A percentile compares a stretch with the other conserved stretches of the same genome.
Conservation (phyloP, 768 basidiomycete species). For the Termitomyces sp. region DNA sequence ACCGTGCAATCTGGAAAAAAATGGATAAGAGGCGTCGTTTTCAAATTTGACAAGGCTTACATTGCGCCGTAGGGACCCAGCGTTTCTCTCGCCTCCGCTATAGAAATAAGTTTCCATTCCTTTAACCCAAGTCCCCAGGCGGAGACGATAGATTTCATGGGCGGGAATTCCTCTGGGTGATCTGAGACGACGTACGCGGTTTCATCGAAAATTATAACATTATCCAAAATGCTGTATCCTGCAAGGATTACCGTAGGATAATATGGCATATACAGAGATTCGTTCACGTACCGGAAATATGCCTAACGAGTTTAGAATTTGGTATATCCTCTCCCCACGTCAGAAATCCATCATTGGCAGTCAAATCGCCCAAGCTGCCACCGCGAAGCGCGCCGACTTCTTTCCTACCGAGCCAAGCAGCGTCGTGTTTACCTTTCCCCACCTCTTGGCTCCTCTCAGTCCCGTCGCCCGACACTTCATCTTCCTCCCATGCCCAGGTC, state of each 20-base stretch:
- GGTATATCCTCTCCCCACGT: conserved; percentile 59
- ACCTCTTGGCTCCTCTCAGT: conserved; percentile 41
- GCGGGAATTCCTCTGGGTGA: conserved; percentile 56
- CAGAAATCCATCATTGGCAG: conserved; percentile 51
- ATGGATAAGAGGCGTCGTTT: background rate
- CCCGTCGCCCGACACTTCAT: conserved; percentile 55
- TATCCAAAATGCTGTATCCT: conserved; percentile 87
- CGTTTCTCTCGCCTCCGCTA: conserved; percentile 39
- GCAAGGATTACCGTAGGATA: background rate
- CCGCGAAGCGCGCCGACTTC: conserved; percentile 21
- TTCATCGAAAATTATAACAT: conserved; percentile 71
- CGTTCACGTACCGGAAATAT: conserved; percentile 54
- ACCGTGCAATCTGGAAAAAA: conserved; percentile 51
- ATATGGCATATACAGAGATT: background rate
- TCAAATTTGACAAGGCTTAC: conserved; percentile 28
- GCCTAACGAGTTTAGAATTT: conserved; percentile 51
- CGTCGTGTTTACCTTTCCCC: conserved; percentile 38
- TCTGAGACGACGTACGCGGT: conserved; percentile 76
- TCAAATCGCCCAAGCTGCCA: conserved; percentile 27
- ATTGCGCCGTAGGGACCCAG: conserved; percentile 53
- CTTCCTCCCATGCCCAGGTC: conserved; percentile 64
- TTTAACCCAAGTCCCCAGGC: conserved; percentile 32
- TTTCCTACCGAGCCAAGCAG: conserved; percentile 39
- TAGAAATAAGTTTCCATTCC: conserved; percentile 61
- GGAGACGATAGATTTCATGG: conserved; percentile 46